These are phyloP conservation scores for Beauveria varroae DNA, from an alignment of 2,329 filamentous ascomycete genomes.

Conservation along the genomic window DNA sequence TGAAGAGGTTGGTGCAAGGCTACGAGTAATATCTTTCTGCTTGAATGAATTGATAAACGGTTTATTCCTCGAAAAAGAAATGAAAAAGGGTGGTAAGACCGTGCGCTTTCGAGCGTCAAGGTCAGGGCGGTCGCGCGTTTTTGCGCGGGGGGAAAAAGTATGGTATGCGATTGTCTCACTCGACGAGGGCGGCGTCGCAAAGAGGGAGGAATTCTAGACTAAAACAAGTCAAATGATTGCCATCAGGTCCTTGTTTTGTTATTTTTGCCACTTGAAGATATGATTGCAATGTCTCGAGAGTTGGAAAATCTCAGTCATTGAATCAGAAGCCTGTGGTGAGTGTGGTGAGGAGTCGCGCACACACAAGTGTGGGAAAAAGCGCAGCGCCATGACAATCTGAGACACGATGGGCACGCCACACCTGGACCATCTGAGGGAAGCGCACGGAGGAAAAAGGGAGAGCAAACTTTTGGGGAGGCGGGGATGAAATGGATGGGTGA, in stretches of 20 bases:
- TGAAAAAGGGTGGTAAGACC: background rate
- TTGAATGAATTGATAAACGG: no score
- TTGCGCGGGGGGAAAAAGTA: background rate
- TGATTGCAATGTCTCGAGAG: no score
- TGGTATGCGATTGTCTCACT: slow-evolving; percentile 6
- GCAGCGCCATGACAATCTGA: background rate
- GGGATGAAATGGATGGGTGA: background rate
- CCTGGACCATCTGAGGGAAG: background rate
- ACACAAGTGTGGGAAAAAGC: background rate
- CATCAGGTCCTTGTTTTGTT: no score
- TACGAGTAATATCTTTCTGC: no score
- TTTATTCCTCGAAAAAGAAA: background rate
- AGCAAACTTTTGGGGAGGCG: background rate
- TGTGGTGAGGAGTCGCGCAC: no score
- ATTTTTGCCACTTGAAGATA: no score
- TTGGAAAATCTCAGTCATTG: no score
- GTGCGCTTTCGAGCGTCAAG: background rate
- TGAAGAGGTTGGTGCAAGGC: background rate
- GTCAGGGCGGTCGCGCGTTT: background rate
- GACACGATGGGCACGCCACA: background rate
- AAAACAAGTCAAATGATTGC: no score
- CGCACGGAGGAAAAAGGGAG: background rate
- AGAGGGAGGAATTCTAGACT: no score
- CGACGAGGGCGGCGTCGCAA: background rate
- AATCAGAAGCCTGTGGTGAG: background rate